Evolutionary conservation across 805 yeast species (phyloP).

Genomic region (Zygosaccharomyces pseudorouxii): DNA sequence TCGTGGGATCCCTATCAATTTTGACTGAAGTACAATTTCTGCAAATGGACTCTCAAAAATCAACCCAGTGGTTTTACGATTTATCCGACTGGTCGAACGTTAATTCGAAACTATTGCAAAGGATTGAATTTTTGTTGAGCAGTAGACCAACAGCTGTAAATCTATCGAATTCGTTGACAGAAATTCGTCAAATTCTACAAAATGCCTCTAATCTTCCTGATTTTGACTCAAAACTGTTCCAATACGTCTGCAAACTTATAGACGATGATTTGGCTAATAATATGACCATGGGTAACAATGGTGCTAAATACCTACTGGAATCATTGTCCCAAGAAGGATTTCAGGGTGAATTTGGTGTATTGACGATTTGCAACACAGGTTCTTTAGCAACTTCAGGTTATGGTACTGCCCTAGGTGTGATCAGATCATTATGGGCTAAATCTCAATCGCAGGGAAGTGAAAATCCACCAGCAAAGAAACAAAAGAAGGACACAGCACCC

Average conservation of each 20-base stretch:
- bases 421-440: slow-evolving; percentile 61
- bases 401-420: slow-evolving; percentile 93
- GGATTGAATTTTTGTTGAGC: slow-evolving; percentile 61
- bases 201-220: slow-evolving; percentile 25
- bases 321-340: slow-evolving; percentile 45
- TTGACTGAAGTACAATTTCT: slow-evolving; percentile 58
- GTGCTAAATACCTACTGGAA: slow-evolving; percentile 59
- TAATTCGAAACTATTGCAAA: slow-evolving; percentile 38
- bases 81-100: slow-evolving; percentile 31
- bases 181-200: slow-evolving; percentile 34
- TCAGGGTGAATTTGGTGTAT: slow-evolving; percentile 65
- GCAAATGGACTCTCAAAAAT: slow-evolving; percentile 23
- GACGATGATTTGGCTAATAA: slow-evolving; percentile 79
- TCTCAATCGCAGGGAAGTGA: slow-evolving; percentile 29
- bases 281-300: slow-evolving; percentile 71
- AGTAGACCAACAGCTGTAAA: slow-evolving; percentile 97
- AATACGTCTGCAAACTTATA: slow-evolving; percentile 52
- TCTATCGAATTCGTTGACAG: slow-evolving; percentile 60
- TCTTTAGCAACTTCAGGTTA: slow-evolving; percentile 96
- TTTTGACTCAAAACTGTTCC: slow-evolving; percentile 33
- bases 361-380: slow-evolving; percentile 95
- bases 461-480: slow-evolving; percentile 27
- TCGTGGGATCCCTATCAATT: slow-evolving; percentile 82
- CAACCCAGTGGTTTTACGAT: slow-evolving; percentile 34
- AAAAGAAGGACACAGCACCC: slow-evolving; percentile 25